Base-by-base conservation (phyloP, 2,329 filamentous ascomycete species). In the Sporothrix pallida region DNA sequence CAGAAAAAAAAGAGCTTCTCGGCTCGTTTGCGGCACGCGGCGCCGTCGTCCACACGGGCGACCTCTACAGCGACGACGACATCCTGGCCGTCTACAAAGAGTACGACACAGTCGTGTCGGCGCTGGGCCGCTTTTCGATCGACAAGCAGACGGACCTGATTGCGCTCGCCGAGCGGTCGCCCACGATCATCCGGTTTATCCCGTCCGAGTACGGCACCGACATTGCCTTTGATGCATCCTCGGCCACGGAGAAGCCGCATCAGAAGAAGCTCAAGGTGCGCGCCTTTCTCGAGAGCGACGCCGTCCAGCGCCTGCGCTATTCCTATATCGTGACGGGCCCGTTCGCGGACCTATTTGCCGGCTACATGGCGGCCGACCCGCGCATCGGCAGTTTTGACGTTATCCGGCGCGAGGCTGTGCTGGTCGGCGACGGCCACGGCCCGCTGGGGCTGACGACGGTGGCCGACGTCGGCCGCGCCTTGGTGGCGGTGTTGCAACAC, bases 181-280 rank as follows among this genome's bases (percentile, higher is more conserved):
- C 48, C 48, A 15, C 73, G 23, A 83, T 82, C 50, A 85, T 90
- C 70, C 85, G 85, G 80, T 90, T 90, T 82, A 52, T 75, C 26
- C 74, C 74, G 2, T 75, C 74, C 52, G 74, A 75, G 58, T 75
- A 70, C 31, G 74, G 74, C 15, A 75, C 73, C 37, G 74, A 75
- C 56, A 70, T 75, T 13, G 73, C 63, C 13, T 75, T 67, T 46
- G 63, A 74, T 20, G 63, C 71, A 4, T 70, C 73, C 1, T 75
- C 74, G 0, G 74, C 73, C 48, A n/a, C 17, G n/a, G 74, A 75
- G 50, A 71, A 70, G 48, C 73, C 73, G 2, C 74, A 75, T 63
- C 74, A 75, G 63, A 75, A 75, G 63, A 75, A 75, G 44, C 74
- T 73, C 26, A 73, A 74, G 13, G 74, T 75, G 3, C 74, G 74